These are phyloP conservation scores for Aspergillus pseudoviridinutans DNA, from an alignment of 2,329 filamentous ascomycete species.

Conservation along the genomic window DNA sequence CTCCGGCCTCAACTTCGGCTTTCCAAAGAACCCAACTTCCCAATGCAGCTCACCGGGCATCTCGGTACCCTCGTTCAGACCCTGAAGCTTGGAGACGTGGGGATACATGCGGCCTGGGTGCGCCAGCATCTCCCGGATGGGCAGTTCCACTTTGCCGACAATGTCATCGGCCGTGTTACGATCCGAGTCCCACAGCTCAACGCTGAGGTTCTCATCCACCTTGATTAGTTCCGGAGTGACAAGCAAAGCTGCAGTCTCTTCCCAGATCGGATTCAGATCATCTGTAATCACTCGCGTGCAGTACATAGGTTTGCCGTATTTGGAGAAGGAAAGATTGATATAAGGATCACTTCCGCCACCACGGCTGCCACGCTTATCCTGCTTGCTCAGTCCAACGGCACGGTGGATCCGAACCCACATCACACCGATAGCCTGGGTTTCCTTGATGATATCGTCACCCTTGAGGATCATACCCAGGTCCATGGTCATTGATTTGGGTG, in stretches of 20 bases:
- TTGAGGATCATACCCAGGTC: constrained; percentile 87
- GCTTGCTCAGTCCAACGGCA: constrained; percentile 82
- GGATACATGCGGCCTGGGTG: constrained; percentile 91
- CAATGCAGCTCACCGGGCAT: constrained; percentile 95
- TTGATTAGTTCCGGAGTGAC: constrained; percentile 89
- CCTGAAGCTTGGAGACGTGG: constrained; percentile 76
- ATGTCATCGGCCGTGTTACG: constrained; percentile 89
- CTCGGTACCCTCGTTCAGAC: constrained; percentile 74
- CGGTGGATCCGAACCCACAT: constrained; percentile 90
- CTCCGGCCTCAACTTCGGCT: constrained; percentile 80
- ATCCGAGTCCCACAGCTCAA: constrained; percentile 96
- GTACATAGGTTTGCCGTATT: constrained; percentile 97
- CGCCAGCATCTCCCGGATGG: constrained; percentile 91
- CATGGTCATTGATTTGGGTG: constrained; percentile 88
- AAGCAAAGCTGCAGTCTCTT: constrained; percentile 78
- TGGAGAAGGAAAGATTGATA: constrained; percentile 90
- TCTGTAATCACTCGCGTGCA: constrained; percentile 95
- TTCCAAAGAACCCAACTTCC: constrained; percentile 94
- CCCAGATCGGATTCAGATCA: constrained; percentile 87
- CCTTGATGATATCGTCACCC: constrained; percentile 89
- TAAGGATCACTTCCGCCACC: constrained; percentile 92
- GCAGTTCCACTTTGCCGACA: constrained; percentile 89
- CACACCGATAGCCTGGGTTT: constrained; percentile 76
- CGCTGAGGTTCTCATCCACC: constrained; percentile 84
- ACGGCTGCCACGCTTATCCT: constrained; percentile 75